Conservation (phyloP, 305 asterid species). For the Fraxinus floribunda region DNA sequence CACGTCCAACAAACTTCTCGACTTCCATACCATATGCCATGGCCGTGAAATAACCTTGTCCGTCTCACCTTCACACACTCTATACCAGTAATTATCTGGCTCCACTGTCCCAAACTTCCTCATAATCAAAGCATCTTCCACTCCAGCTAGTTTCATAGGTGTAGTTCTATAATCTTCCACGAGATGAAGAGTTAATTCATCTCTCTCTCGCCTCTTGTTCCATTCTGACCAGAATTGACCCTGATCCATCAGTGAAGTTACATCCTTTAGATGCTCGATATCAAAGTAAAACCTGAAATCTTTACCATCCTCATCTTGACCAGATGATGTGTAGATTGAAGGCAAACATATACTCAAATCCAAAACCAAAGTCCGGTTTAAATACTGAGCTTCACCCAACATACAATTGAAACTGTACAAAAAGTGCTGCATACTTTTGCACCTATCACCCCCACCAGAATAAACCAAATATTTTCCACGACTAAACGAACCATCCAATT, state of each 20-base stretch:
- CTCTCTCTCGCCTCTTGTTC: constrained; percentile 52
- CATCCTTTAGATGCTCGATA: constrained; percentile 72
- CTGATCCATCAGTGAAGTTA: constrained; percentile 62
- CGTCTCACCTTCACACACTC: constrained; percentile 83
- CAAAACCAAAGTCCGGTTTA: constrained; percentile 82
- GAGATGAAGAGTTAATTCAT: constrained; percentile 58
- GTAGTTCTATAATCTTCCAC: constrained; percentile 66
- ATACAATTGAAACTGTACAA: constrained; percentile 84
- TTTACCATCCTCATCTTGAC: constrained; percentile 77
- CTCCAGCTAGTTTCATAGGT: constrained; percentile 59
- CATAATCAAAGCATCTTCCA: constrained; percentile 61
- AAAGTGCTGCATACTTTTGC: constrained; percentile 79
- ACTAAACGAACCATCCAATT: constrained; percentile 55
- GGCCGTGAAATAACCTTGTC: constrained; percentile 58
- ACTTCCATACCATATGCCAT: constrained; percentile 68
- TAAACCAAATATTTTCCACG: constrained; percentile 66
- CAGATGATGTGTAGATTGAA: constrained; percentile 57
- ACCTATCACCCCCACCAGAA: constrained; percentile 76
- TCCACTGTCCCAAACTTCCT: constrained; percentile 76
- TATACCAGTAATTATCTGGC: constrained; percentile 81
- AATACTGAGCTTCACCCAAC: constrained; percentile 79
- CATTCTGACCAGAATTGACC: constrained; percentile 70
- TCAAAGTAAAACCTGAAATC: constrained; percentile 87
- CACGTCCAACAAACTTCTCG: constrained; percentile 63
- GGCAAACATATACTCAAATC: constrained; percentile 72